These are phyloP conservation scores for Friedmanniomyces endolithicus DNA, from an alignment of 495 filamentous ascomycete genomes.

Conservation along the genomic window DNA sequence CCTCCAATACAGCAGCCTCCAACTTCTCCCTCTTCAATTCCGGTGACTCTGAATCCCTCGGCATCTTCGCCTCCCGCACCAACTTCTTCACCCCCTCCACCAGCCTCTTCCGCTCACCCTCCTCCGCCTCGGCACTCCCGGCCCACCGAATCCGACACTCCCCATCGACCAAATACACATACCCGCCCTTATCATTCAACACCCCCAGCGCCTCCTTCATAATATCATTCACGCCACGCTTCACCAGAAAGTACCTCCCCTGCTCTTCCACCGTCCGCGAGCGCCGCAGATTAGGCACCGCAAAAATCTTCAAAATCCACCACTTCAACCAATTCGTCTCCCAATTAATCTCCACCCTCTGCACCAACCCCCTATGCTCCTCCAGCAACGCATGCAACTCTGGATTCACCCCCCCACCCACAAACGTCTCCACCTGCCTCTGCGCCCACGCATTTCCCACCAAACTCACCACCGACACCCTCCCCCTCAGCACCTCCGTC, in stretches of 20 bases:
- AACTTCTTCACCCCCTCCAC: slow-evolving; percentile 56
- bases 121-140: slow-evolving; percentile 64
- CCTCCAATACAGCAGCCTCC: slow-evolving; percentile 7
- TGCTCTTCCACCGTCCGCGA: slow-evolving; percentile 48
- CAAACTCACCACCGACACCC: slow-evolving; percentile 53
- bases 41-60: background rate
- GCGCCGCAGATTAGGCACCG: slow-evolving; percentile 42
- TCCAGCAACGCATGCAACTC: slow-evolving; percentile 43
- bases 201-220: slow-evolving; percentile 68
- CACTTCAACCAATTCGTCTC: slow-evolving; percentile 72
- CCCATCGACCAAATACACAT: slow-evolving; percentile 83
- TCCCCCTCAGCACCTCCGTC: slow-evolving; percentile 46
- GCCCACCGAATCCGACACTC: slow-evolving; percentile 90
- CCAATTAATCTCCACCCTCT: slow-evolving; percentile 73
- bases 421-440: slow-evolving; percentile 62
- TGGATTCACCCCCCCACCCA: slow-evolving; percentile 49
- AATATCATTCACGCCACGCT: slow-evolving; percentile 57
- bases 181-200: slow-evolving; percentile 80
- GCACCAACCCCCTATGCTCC: slow-evolving; percentile 39
- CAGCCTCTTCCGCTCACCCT: slow-evolving; percentile 57
- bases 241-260: slow-evolving; percentile 70
- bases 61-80: slow-evolving; percentile 40
- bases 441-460: slow-evolving; percentile 77
- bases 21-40: slow-evolving; percentile 1
- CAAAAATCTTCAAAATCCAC: slow-evolving; percentile 58